Base-by-base conservation (phyloP, 179 eudicot species). In the Monotropa hypopitys region DNA sequence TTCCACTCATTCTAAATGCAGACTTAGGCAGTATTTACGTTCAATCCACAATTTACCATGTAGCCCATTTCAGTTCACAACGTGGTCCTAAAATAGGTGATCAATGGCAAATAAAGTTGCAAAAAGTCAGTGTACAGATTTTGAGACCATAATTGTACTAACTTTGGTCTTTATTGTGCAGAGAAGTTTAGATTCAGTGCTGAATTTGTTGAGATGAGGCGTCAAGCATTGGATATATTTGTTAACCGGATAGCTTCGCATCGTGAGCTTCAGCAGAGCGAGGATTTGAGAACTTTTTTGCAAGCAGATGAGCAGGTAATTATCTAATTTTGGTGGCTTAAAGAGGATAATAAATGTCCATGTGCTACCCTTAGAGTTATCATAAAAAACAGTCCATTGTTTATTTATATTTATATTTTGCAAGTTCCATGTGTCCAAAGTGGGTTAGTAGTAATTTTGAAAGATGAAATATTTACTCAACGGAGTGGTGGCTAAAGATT, bases 161-260 rank as follows among this genome's bases (percentile, higher is more conserved):
- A 75, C 59, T 69, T 75, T 33, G 23, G 79, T 84, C 59, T 74
- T 71, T 72, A 45, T 80, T 50, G 21, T 83, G 85, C 90, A 95
- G 99, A 95, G 86, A 95, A 95, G 80, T 95, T 95, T 70, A 92
- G 95, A 79, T 95, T 95, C 77, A 93, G 88, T 89, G 95, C 99
- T 47, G 99, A 93, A 84, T 95, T 95, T 75, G 93, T 95, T 83
- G 98, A 95, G 83, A 90, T 93, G 98, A 91, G 99, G 83, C 93
- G 98, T 70, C 95, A 95, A 80, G 98, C 92, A 50, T 78, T 95
- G 87, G 93, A 95, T 85, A 84, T 87, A 46, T 95, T 95, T 91
- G 88, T 93, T 73, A 95, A 95, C 79, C 88, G 98, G 54, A 86
- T 93, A 80, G 95, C 98, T 57, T 91, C 92, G 43, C 99, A 95